Base-by-base conservation (phyloP, 78 protist species). In the Dictyostelium capitatum region DNA sequence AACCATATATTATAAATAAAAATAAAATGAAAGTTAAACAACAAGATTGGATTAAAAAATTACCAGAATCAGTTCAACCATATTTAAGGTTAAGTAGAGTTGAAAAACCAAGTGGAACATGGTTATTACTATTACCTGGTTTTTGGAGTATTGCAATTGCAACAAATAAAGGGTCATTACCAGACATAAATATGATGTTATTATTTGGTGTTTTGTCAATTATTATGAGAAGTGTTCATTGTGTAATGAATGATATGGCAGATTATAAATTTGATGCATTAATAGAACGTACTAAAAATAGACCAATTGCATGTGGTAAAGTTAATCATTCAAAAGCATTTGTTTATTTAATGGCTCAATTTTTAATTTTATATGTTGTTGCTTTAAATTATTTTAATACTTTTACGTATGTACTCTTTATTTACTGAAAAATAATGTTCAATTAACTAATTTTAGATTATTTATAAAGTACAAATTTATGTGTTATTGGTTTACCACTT, bases 201-300 rank as follows among this genome's bases (percentile, higher is more conserved):
- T 73, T 81, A 84, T 97, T 96, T 70, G 85, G 75, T 4, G 23
- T 73, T 7, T 98, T 98, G 20, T 96, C 99, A n/a, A 6, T 97
- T 28, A 46, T 95, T 23, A 97, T 97, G 99, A 94, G 99, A 43
- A 96, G 98, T 25, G 98, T 98, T 11, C 98, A 98, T 20, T 98
- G 99, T 73, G 96, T 96, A 2, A 82, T 97, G 62, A 98, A 98
- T 79, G 99, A 98, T 75, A 67, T 98, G 82, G 97, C 97, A 79
- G 99, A 98, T 77, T 62, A 73, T 19, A 97, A 97, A 64, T 43
- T 98, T 51, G 99, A 98, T 46, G 23, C 80, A n/a, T 91, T 82
- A 77, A 96, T 91, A 23, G 98, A 97, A 72, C 89, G 99, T 32
- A 98, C 99, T 1, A 65, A 81, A 17, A 30, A 6, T 15, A 75